These are phyloP conservation scores for Plasmodium vivax DNA, from an alignment of 169 alveolate genomes.

Conservation along the genomic window DNA sequence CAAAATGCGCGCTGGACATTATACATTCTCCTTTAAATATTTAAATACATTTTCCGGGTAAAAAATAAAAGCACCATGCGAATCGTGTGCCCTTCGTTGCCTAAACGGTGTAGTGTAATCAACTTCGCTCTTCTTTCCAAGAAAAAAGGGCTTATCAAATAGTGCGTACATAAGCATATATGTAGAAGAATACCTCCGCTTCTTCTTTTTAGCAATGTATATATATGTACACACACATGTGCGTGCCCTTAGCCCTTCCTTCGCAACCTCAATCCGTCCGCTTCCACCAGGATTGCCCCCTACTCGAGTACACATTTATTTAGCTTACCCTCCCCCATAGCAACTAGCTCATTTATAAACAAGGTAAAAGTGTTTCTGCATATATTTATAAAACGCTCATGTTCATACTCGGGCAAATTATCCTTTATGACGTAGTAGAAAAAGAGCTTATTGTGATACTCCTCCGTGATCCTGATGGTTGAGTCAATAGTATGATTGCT, in stretches of 20 bases:
- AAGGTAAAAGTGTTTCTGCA: not conserved
- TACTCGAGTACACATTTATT: not conserved
- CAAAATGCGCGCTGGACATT: not conserved
- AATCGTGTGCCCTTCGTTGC: too few relatives aligned
- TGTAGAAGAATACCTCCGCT: not conserved
- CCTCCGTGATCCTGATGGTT: not conserved
- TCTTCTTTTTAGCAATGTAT: not conserved
- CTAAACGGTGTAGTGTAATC: not conserved
- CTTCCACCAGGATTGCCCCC: not conserved
- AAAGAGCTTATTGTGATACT: slow-evolving; percentile 6
- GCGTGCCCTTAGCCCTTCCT: not conserved
- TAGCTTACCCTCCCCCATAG: not conserved
- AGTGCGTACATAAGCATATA: not conserved
- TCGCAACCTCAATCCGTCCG: not conserved
- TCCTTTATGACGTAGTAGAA: not conserved
- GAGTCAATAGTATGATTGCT: not conserved
- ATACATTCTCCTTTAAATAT: not conserved
- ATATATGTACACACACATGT: not conserved
- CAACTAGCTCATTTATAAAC: not conserved
- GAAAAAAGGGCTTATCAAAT: not conserved
- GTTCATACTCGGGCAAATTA: not conserved
- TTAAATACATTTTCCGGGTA: not conserved
- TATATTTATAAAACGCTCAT: not conserved
- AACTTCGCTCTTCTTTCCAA: not conserved
- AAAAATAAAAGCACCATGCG: not conserved